phyloP scores from a whole-genome alignment of 2,329 filamentous ascomycete genomes.

The Colletotrichum tanaceti region DNA sequence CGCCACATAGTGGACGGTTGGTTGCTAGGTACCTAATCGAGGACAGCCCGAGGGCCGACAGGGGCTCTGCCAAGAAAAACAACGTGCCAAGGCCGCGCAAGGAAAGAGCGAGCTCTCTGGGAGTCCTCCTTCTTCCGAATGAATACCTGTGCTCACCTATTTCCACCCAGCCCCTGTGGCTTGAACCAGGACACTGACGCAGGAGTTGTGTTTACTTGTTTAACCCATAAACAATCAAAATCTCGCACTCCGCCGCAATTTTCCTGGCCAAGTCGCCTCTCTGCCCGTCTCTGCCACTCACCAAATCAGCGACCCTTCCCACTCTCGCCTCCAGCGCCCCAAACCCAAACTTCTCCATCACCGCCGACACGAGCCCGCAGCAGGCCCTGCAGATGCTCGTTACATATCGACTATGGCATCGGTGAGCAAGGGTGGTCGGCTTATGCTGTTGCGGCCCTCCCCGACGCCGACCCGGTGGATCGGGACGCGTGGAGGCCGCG shows the following conservation, averaged over 20 bases:
- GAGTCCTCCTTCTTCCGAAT: background rate
- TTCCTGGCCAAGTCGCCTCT: constrained; percentile 2
- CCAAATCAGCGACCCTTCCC: background rate
- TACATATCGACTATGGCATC: constrained; percentile 23
- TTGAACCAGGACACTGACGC: constrained; percentile 17
- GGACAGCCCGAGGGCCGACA: too few species aligned
- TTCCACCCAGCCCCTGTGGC: constrained; percentile 19
- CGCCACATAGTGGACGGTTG: constrained; percentile 21
- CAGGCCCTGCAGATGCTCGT: constrained; percentile 39
- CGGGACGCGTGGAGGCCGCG: constrained; percentile 33
- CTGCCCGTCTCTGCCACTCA: background rate
- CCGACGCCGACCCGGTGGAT: constrained; percentile 34
- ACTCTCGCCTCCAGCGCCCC: background rate
- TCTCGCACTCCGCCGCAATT: constrained; percentile 14
- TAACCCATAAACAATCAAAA: constrained; percentile 31
- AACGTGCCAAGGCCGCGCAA: background rate
- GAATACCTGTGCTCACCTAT: background rate
- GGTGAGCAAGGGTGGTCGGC: constrained; percentile 39
- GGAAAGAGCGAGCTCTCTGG: background rate
- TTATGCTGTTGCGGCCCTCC: constrained; percentile 26
- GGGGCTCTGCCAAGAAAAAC: constrained; percentile 28
- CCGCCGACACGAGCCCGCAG: constrained; percentile 30
- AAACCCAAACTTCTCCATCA: background rate
- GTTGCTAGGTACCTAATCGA: background rate
- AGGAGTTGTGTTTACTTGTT: background rate